Percentiles rank a stretch among this genome's conserved stretches.
Conservation (phyloP, 78 protist species). For the Dictyostelium capitatum region DNA sequence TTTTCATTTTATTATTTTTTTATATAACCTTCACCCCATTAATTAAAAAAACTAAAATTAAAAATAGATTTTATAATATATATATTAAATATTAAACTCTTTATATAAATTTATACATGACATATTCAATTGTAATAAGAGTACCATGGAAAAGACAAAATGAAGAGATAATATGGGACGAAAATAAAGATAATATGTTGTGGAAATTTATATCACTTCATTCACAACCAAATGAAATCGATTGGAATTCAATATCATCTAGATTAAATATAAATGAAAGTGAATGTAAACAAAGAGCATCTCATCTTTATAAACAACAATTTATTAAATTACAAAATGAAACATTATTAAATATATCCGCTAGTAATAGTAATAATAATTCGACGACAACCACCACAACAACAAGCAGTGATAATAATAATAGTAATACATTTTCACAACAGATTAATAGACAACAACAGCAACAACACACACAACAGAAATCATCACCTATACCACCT, state of each 20-base stretch:
- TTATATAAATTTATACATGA: background rate
- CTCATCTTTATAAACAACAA: slow-evolving; percentile 39
- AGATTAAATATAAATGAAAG: slow-evolving; percentile 30
- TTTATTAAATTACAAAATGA: slow-evolving; percentile 34
- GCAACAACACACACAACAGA: slow-evolving; percentile 15
- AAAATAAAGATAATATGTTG: slow-evolving; percentile 13
- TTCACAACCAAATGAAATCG: slow-evolving; percentile 23
- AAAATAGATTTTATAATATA: background rate
- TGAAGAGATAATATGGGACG: background rate
- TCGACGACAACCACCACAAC: background rate
- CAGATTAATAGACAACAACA: background rate
- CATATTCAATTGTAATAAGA: slow-evolving; percentile 1
- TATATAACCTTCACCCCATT: background rate
- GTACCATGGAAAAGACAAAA: slow-evolving; percentile 23
- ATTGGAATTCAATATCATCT: slow-evolving; percentile 11
- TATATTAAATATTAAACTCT: background rate
- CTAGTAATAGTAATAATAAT: slow-evolving; percentile 7
- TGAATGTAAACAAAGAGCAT: slow-evolving; percentile 37
- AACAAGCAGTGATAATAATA: background rate
- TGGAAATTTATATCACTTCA: slow-evolving; percentile 32
- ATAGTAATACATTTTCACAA: background rate
- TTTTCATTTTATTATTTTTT: background rate
- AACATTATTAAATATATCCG: background rate
- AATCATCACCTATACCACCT: background rate
- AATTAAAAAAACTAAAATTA: background rate